phyloP scores from a whole-genome alignment of 495 filamentous ascomycete genomes.

The Xylaria longipes region DNA sequence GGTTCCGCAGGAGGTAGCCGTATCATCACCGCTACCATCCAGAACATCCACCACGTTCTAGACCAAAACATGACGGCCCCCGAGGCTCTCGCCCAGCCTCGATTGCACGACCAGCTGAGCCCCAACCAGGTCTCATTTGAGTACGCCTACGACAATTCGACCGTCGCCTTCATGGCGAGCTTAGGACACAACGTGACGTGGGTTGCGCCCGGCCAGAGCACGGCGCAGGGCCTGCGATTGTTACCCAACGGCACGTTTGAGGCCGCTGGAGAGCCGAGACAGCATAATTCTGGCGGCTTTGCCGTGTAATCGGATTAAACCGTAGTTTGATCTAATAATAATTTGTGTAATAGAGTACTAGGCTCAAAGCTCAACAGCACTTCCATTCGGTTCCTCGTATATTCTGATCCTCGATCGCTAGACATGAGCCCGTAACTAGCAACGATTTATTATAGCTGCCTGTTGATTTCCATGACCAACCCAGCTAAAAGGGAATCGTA shows the following conservation, averaged over 20 bases:
- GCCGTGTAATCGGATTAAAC: slow-evolving; percentile 53
- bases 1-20: slow-evolving; percentile 86
- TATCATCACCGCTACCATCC: slow-evolving; percentile 84
- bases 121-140: slow-evolving; percentile 76
- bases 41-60: slow-evolving; percentile 75
- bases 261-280: slow-evolving; percentile 72
- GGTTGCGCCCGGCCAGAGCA: slow-evolving; percentile 66
- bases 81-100: slow-evolving; percentile 68
- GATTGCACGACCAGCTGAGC: slow-evolving; percentile 84
- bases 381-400: not conserved
- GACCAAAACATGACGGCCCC: slow-evolving; percentile 65
- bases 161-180: slow-evolving; percentile 66
- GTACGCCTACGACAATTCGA: slow-evolving; percentile 69
- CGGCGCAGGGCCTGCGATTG: slow-evolving; percentile 73
- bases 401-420: no score
- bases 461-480: no score
- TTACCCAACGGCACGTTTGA: slow-evolving; percentile 70
- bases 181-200: slow-evolving; percentile 79
- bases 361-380: not conserved
- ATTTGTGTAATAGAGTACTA: not conserved
- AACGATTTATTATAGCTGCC: no score
- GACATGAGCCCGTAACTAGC: no score
- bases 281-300: slow-evolving; percentile 74
- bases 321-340: not conserved
- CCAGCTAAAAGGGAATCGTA: no score